Base-by-base conservation (phyloP, 805 yeast species). In the Monosporozyma unispora region DNA sequence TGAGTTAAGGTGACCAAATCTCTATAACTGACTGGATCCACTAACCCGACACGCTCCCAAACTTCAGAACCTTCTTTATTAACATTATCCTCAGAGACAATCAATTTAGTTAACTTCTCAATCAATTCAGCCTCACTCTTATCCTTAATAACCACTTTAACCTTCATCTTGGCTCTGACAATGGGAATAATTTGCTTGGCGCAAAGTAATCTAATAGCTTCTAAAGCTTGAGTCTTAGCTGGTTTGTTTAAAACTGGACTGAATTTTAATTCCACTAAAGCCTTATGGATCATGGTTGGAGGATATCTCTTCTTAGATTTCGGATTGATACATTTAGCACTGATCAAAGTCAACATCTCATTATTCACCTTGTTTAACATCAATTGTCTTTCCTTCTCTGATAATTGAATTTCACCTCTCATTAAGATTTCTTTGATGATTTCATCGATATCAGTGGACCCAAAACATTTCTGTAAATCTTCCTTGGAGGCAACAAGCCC, bases 401-500 rank as follows among this genome's bases (percentile, higher is more conserved):
- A 88, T 48, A 93, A 76, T 65, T 93, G 98, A 55, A 93, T 83
- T 66, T 93, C 99, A 38, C 99, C 99, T 63, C 87, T 88, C 50
- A 78, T 80, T 52, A 93, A 70, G 48, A 93, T 93, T 59, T 88
- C 96, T 47, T 79, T 71, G 23, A 93, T 81, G 45, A 90, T 85
- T 33, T 75, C 74, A 60, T 89, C 87, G 11, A 78, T 75, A 58
- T 90, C 84, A 0, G 89, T 80, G 0, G 88, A 77, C 1, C 85
- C 89, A 63, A 93, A 91, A 1, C 83, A 74, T 49, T 79, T 75
- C 54, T 76, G 70, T 21, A 93, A 70, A 51, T 91, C 97, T 9
- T 87, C 96, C 56, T 85, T 79, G 16, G 90, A 81, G 2, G 98
- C 98, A 1, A 87, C 90, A 54, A 81, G 88, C 2, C 99, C 99